Conservation (phyloP, 2,329 filamentous ascomycete genomes). For the Fusarium sp. region DNA sequence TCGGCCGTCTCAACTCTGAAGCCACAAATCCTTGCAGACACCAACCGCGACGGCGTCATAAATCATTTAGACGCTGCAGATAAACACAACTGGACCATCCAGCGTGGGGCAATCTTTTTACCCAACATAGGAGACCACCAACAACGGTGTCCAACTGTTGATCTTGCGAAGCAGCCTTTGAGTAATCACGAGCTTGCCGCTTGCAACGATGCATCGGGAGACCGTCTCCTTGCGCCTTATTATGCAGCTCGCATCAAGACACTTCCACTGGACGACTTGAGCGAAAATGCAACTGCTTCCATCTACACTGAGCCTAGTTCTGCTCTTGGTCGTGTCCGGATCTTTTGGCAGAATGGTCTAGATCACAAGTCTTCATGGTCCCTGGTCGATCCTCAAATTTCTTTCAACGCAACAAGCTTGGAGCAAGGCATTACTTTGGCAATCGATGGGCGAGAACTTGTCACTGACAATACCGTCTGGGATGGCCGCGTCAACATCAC, state of each 20-base stretch:
- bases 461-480: slow-evolving; percentile 44
- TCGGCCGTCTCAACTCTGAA: neutral
- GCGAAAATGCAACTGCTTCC: slow-evolving; percentile 29
- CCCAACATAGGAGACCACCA: neutral
- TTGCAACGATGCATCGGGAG: slow-evolving; percentile 56
- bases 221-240: slow-evolving; percentile 51
- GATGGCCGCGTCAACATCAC: slow-evolving; percentile 48
- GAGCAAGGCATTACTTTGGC: slow-evolving; percentile 53
- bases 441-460: slow-evolving; percentile 55
- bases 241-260: slow-evolving; percentile 48
- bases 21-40: neutral
- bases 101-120: neutral
- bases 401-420: slow-evolving; percentile 50
- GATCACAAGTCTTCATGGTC: slow-evolving; percentile 42
- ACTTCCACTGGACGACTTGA: slow-evolving; percentile 11
- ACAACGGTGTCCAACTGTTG: neutral
- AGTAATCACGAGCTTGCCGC: slow-evolving; percentile 45
- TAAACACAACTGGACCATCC: neutral
- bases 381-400: slow-evolving; percentile 45
- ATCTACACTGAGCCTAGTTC: slow-evolving; percentile 29
- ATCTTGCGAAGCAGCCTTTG: neutral
- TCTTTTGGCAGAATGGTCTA: slow-evolving; percentile 46
- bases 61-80: neutral
- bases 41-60: neutral
- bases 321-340: slow-evolving; percentile 44